phyloP scores from a whole-genome alignment of 2,329 filamentous ascomycete genomes.

The Blastomyces percursus region DNA sequence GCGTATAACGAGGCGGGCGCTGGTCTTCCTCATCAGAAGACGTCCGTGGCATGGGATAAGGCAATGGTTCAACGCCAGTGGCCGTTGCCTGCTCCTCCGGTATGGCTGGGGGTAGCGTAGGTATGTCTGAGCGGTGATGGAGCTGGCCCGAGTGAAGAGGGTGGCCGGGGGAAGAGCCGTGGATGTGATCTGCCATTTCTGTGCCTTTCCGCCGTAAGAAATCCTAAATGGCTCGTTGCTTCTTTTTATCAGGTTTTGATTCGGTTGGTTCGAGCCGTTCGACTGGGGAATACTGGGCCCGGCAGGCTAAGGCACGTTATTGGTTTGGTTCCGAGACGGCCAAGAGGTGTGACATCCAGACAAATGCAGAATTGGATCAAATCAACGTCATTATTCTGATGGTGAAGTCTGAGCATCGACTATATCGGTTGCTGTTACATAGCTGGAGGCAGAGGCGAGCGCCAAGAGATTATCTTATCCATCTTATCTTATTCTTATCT shows the following conservation, averaged over 20 bases:
- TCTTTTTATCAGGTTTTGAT: not conserved
- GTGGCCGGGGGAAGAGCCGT: slow-evolving; percentile 14
- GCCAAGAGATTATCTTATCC: not conserved
- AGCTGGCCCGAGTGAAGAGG: slow-evolving; percentile 12
- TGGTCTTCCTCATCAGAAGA: slow-evolving; percentile 36
- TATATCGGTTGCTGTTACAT: no score
- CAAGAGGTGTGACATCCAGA: not conserved
- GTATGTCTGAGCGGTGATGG: slow-evolving; percentile 9
- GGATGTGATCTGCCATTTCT: slow-evolving; percentile 9
- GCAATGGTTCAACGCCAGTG: slow-evolving; percentile 32
- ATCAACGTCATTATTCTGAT: not conserved
- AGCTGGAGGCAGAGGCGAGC: no score
- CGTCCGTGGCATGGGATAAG: slow-evolving; percentile 16
- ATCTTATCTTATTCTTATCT: not conserved
- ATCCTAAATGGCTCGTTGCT: not conserved
- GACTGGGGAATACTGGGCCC: not conserved
- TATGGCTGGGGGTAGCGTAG: slow-evolving; percentile 11
- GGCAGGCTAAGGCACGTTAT: not conserved
- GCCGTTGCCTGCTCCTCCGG: slow-evolving; percentile 27
- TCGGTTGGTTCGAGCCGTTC: not conserved
- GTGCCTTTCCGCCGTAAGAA: not conserved
- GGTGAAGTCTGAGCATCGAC: not conserved
- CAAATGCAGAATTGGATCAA: not conserved
- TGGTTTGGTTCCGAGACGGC: not conserved
- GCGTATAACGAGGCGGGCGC: slow-evolving; percentile 45